Base-by-base conservation (phyloP, 1,284 basidiomycete species). In the Omphalotus olearius region DNA sequence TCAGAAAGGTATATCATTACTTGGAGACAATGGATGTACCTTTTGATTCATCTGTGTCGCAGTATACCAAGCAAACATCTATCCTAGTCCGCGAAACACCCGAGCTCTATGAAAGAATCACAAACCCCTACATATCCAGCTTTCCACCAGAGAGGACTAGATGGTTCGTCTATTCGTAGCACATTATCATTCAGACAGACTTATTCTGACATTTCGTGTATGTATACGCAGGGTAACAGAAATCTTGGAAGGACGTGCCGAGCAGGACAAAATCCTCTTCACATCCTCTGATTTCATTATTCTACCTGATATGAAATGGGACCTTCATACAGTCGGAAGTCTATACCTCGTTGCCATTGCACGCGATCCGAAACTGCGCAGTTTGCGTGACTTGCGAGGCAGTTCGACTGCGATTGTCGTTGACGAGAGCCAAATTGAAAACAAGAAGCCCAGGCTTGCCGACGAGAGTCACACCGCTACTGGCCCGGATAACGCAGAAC, bases 251-350 rank as follows among this genome's bases (percentile, higher is more conserved):
- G 92, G 93, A 17, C 71, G 72, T 26, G 88, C 91, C 16, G 95
- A 99, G 67, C 77, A 80, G 16, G 82, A 90, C 7, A 86, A 88
- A 51, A 73, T 96, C 38, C 66, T 95, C 16, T 87, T 79, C 64
- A 76, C 81, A 17, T 84, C 83, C 44, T 64, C 77, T 1, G 88
- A 90, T 7, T 98, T 92, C 63, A 64, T 98, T 46, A 81, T 97
- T 53, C 68, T 94, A 0, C 93, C 94, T 0, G 93, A 98, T 68
- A 87, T 95, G 80, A 94, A 94, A 69, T 93, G 96, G 96, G 94
- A 98, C 63, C 78, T 86, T 26, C 84, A 78, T 2, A 83, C 85
- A 2, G 62, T 81, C n/a, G 70, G 78, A 1, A 76, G 83, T 1
- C 71, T 93, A 51, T 94, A 94, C 64, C 81, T 93, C 52, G 72